Percentiles rank a stretch among this genome's conserved stretches.
Evolutionary conservation across 2,329 filamentous ascomycete genomes (phyloP).

Genomic region (Hypomyces perniciosus): DNA sequence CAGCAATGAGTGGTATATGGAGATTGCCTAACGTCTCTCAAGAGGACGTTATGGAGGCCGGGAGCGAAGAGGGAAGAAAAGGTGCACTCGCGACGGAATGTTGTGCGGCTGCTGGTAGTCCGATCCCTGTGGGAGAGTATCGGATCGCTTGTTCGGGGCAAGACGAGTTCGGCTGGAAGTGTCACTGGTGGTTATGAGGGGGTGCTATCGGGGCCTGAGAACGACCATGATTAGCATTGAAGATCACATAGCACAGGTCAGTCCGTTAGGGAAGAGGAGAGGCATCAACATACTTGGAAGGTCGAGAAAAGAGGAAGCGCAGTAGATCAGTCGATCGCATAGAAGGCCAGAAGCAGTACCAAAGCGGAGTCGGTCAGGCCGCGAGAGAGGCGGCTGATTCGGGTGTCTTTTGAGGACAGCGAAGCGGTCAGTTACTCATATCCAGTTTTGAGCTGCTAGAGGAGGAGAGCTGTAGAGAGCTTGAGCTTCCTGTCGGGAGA

Average conservation of each 20-base stretch:
- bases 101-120: conserved; percentile 66
- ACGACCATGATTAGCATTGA: neutral
- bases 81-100: conserved; percentile 81
- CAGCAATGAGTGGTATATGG: conserved; percentile 50
- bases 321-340: conserved; percentile 90
- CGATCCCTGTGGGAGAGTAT: conserved; percentile 79
- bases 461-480: conserved; percentile 4
- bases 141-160: conserved; percentile 55
- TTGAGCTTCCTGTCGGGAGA: neutral
- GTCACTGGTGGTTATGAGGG: conserved; percentile 18
- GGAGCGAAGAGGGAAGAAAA: conserved; percentile 74
- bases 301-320: conserved; percentile 82
- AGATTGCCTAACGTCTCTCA: conserved; percentile 53
- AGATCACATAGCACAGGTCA: neutral
- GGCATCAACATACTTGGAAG: conserved; percentile 69
- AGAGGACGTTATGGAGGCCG: conserved; percentile 86
- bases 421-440: conserved; percentile 18
- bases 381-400: conserved; percentile 9
- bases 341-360: conserved; percentile 45
- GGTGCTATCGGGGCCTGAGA: conserved; percentile 58
- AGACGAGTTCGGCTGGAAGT: conserved; percentile 17
- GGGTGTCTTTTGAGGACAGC: conserved; percentile 21
- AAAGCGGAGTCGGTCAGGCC: conserved; percentile 10
- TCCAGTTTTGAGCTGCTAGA: neutral
- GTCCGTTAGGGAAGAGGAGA: neutral